Conservation (phyloP, 1,284 basidiomycete species). For the Trichosporon coremiiforme region DNA sequence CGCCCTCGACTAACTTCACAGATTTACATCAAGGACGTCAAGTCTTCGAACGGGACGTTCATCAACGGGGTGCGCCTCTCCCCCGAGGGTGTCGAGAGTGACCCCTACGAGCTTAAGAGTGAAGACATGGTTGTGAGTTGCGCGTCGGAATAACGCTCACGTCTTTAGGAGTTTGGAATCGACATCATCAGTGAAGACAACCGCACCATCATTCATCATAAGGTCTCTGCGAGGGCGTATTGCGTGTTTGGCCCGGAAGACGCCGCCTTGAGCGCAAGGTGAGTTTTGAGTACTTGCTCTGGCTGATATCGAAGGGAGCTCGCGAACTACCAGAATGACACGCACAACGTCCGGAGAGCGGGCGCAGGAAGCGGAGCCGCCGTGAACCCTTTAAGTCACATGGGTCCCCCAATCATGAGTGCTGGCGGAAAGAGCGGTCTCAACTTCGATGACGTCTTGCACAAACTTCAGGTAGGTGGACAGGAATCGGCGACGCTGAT, state of each 20-base stretch:
- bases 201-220: slow-evolving; percentile 97
- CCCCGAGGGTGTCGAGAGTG: slow-evolving; percentile 85
- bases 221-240: slow-evolving; percentile 90
- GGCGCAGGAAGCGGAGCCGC: slow-evolving; percentile 8
- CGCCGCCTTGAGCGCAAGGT: slow-evolving; percentile 58
- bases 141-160: slow-evolving; percentile 3
- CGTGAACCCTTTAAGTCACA: slow-evolving; percentile 34
- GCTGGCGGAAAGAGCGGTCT: slow-evolving; percentile 55
- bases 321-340: slow-evolving; percentile 48
- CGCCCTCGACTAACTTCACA: slow-evolving; percentile 47
- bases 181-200: slow-evolving; percentile 99
- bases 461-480: slow-evolving; percentile 57
- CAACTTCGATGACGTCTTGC: slow-evolving; percentile 59
- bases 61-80: slow-evolving; percentile 94
- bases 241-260: slow-evolving; percentile 87
- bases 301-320: slow-evolving; percentile 45
- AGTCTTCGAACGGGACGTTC: slow-evolving; percentile 97
- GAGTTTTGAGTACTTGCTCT: slow-evolving; percentile 17
- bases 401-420: slow-evolving; percentile 48
- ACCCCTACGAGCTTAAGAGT: slow-evolving; percentile 89
- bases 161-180: slow-evolving; percentile 87
- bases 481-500: slow-evolving; percentile 5
- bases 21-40: slow-evolving; percentile 98
- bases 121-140: slow-evolving; percentile 81
- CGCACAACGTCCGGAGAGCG: slow-evolving; percentile 31